Percentiles rank a stretch among this genome's conserved stretches.
phyloP scores from a whole-genome alignment of 2,329 filamentous ascomycete species.

The Penicillium sp. region DNA sequence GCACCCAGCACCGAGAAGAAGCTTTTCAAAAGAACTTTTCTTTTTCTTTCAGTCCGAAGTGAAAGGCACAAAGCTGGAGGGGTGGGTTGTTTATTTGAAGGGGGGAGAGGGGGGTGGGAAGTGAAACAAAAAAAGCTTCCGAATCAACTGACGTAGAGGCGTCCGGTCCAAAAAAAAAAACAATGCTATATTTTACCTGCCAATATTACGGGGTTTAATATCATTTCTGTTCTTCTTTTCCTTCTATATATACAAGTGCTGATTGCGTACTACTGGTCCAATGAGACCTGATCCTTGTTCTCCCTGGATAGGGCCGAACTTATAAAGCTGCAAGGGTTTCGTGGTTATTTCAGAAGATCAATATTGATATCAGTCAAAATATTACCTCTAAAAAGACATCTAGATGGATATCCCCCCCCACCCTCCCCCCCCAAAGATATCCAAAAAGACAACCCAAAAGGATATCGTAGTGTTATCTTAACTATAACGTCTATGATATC shows the following conservation, averaged over 20 bases:
- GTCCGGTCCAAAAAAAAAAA: slow-evolving; percentile 16
- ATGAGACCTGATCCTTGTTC: background rate
- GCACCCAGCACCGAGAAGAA: slow-evolving; percentile 22
- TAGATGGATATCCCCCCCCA: too few species aligned
- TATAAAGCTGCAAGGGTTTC: slow-evolving; percentile 2
- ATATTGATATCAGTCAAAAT: background rate
- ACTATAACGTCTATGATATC: background rate
- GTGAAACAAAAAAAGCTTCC: slow-evolving; percentile 24
- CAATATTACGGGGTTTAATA: background rate
- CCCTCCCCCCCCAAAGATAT: too few species aligned
- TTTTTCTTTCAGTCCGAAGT: background rate
- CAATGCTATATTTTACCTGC: slow-evolving; percentile 6
- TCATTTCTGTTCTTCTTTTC: background rate
- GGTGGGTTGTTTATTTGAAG: slow-evolving; percentile 16
- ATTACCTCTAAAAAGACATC: background rate
- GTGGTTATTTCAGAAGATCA: background rate
- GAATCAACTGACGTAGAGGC: slow-evolving; percentile 27
- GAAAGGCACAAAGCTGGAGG: slow-evolving; percentile 10
- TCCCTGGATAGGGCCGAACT: background rate
- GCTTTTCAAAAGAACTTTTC: background rate
- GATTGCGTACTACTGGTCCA: background rate
- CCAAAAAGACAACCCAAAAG: background rate
- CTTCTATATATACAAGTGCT: background rate
- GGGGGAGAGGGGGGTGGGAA: slow-evolving; percentile 9
- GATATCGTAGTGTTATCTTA: background rate